A percentile compares a stretch with the other conserved stretches of the same genome.
These are phyloP conservation scores for Cyamopsis tetragonoloba DNA, from an alignment of 306 rosid species.

Conservation along the genomic window DNA sequence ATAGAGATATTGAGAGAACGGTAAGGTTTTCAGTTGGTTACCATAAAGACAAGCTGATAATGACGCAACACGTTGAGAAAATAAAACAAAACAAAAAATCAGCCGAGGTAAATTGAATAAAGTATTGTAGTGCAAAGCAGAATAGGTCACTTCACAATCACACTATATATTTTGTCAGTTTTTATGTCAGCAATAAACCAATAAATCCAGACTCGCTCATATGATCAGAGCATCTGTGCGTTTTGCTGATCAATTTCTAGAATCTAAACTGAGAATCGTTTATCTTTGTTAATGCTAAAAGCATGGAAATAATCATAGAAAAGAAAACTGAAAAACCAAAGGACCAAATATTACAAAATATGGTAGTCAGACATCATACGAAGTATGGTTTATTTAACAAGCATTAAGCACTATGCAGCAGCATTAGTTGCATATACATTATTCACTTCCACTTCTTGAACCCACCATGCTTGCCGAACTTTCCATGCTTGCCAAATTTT, in stretches of 20 bases:
- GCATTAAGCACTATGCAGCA: conserved; percentile 9
- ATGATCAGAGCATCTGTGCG: background rate
- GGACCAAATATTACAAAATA: background rate
- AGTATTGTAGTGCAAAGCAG: background rate
- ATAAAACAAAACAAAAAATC: background rate
- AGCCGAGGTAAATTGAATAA: background rate
- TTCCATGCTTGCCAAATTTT: conserved; percentile 32
- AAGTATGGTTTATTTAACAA: conserved; percentile 40
- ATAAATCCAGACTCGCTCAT: background rate
- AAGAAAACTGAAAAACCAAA: background rate
- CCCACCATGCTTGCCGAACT: conserved; percentile 40
- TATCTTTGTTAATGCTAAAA: background rate
- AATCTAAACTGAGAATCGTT: background rate
- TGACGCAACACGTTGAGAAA: background rate
- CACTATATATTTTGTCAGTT: background rate
- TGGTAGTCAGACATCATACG: background rate
- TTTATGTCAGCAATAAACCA: background rate
- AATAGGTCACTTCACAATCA: background rate
- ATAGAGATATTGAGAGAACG: too few species aligned
- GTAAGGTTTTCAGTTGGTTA: too few species aligned
- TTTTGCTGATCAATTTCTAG: background rate
- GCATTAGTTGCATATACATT: background rate
- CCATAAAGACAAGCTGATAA: background rate
- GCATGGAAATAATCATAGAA: background rate
- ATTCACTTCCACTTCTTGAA: conserved; percentile 51